Conservation (phyloP, 257 asterid genomes). For the Jacaranda copaia region DNA sequence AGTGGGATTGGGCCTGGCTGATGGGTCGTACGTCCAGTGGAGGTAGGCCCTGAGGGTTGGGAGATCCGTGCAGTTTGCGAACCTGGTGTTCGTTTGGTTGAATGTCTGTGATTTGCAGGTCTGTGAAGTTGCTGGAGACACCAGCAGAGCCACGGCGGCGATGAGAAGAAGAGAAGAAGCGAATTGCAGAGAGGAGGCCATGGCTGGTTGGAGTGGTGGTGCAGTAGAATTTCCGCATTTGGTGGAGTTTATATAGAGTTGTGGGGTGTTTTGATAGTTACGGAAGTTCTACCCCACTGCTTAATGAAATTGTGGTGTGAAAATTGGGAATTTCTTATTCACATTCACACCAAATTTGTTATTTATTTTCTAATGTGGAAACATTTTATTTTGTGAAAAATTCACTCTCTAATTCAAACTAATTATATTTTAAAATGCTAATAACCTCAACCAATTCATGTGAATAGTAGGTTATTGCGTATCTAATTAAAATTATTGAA, state of each 20-base stretch:
- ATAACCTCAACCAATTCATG: too few relatives aligned
- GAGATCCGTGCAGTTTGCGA: constrained; percentile 55
- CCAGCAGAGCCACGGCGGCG: constrained; percentile 42
- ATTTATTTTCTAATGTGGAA: too few relatives aligned
- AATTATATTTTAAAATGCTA: too few relatives aligned
- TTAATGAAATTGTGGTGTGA: too few relatives aligned
- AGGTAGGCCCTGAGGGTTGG: constrained; percentile 54
- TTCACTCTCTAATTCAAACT: too few relatives aligned
- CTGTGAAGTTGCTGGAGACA: constrained; percentile 45
- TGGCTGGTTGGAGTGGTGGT: not conserved
- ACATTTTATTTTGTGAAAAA: too few relatives aligned
- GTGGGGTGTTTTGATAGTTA: not conserved
- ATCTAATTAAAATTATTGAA: too few relatives aligned
- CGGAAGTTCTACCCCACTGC: constrained; percentile 1
- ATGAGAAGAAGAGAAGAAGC: constrained; percentile 36
- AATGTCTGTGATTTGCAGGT: constrained; percentile 52
- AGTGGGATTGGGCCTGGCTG: constrained; percentile 44
- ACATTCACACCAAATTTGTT: too few relatives aligned
- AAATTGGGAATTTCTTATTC: too few relatives aligned
- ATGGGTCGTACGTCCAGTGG: constrained; percentile 63
- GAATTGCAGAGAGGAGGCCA: constrained; percentile 34
- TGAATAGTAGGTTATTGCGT: too few relatives aligned
- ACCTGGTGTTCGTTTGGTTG: constrained; percentile 29
- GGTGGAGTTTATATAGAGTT: not conserved
- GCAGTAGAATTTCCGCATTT: not conserved